phyloP scores from a whole-genome alignment of 371 early-diverging fungal genomes.

The Mortierella sp. region DNA sequence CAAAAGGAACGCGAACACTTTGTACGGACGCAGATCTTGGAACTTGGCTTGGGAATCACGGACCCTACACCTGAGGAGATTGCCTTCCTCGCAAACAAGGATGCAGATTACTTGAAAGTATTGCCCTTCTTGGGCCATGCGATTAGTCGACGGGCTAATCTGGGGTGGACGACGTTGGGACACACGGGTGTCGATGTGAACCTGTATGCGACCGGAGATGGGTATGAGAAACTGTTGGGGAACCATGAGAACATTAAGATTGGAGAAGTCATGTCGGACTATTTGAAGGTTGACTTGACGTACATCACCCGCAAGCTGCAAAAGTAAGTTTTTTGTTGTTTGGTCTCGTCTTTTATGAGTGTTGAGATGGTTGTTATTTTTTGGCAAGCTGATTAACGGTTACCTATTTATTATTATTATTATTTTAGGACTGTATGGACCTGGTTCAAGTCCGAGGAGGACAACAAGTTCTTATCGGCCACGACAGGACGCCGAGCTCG shows the following conservation, averaged over 20 bases:
- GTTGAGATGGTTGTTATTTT: background rate
- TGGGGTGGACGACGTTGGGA: constrained; percentile 92
- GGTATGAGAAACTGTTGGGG: constrained; percentile 62
- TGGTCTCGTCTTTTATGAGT: too few relatives aligned
- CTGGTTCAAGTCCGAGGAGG: constrained; percentile 32
- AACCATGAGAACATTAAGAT: constrained; percentile 91
- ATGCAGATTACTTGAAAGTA: constrained; percentile 40
- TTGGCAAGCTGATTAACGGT: background rate
- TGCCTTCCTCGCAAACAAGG: constrained; percentile 55
- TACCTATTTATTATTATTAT: background rate
- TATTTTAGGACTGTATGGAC: constrained; percentile 12
- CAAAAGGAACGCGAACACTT: constrained; percentile 37
- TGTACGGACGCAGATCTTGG: constrained; percentile 66
- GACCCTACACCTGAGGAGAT: constrained; percentile 81
- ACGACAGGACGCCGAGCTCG: background rate
- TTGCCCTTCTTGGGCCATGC: constrained; percentile 75
- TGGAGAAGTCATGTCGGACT: constrained; percentile 78
- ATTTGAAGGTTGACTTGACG: constrained; percentile 75
- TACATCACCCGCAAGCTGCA: constrained; percentile 71
- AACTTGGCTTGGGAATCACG: constrained; percentile 72
- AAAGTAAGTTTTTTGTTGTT: constrained; percentile 20
- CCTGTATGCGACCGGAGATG: constrained; percentile 82
- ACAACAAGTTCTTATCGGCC: background rate
- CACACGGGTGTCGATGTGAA: constrained; percentile 97
- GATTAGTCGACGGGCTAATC: constrained; percentile 79